phyloP scores from a whole-genome alignment of 2,329 filamentous ascomycete species.

The Ophioceras dolichostomum region DNA sequence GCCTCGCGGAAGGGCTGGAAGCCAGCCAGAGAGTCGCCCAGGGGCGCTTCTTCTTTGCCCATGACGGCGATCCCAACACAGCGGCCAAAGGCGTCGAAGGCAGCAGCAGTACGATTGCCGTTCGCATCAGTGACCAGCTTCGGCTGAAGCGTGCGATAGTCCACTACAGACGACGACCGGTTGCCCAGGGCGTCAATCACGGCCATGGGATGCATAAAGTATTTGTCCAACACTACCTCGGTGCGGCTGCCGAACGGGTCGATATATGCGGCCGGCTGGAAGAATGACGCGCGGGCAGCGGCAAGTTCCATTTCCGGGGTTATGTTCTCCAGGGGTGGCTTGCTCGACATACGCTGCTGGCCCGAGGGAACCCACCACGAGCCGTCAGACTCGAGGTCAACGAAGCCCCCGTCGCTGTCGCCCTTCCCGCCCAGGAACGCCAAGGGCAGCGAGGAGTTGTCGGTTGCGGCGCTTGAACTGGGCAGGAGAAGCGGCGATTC shows the following conservation, averaged over 20 bases:
- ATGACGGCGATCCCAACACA: not conserved
- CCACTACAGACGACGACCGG: not conserved
- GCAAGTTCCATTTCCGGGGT: not conserved
- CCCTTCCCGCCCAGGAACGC: not conserved
- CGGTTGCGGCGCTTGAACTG: no score
- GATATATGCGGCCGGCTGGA: not conserved
- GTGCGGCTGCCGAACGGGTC: not conserved
- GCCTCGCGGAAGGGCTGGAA: not conserved
- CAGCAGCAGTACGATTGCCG: not conserved
- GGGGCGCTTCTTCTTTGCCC: not conserved
- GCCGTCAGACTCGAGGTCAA: not conserved
- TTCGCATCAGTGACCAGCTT: not conserved
- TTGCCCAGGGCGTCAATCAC: not conserved
- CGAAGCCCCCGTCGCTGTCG: not conserved
- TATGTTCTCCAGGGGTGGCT: not conserved
- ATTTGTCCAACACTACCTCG: not conserved
- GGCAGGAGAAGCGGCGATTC: no score
- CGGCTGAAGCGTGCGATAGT: not conserved
- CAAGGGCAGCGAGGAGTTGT: no score
- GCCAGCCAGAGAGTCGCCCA: not conserved
- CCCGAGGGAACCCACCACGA: not conserved
- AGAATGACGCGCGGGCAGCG: not conserved
- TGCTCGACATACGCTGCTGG: not conserved
- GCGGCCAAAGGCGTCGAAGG: not conserved
- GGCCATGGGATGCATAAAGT: not conserved